A percentile compares a stretch with the other conserved stretches of the same genome.
Conservation (phyloP, 306 rosid species). For the Notholithocarpus densiflorus region DNA sequence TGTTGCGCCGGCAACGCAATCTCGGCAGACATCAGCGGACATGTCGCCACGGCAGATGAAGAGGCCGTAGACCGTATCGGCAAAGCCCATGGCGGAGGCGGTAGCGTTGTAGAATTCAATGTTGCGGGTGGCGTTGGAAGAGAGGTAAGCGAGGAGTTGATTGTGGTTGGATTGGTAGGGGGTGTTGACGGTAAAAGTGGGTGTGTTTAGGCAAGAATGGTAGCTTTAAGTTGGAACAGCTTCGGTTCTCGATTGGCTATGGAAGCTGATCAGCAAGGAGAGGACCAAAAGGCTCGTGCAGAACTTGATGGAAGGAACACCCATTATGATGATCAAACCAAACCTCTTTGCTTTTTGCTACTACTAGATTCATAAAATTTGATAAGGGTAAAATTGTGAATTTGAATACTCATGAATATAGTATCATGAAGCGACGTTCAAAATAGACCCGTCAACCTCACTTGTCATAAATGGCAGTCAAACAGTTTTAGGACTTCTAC, state of each 20-base stretch:
- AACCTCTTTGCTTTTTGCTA: neutral
- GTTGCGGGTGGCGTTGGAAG: constrained; percentile 29
- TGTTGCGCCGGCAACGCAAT: constrained; percentile 38
- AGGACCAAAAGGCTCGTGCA: neutral
- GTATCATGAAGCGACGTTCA: too few species aligned
- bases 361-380: neutral
- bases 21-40: constrained; percentile 35
- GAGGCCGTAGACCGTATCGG: constrained; percentile 31
- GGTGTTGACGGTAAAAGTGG: too few species aligned
- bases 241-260: neutral
- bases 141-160: neutral
- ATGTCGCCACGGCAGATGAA: constrained; percentile 46
- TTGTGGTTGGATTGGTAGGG: neutral
- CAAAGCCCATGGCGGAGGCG: neutral
- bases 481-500: too few species aligned
- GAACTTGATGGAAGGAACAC: neutral
- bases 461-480: too few species aligned
- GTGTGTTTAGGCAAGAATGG: too few species aligned
- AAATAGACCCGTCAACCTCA: too few species aligned
- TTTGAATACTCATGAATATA: too few species aligned
- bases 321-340: neutral
- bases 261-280: neutral
- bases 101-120: constrained; percentile 37
- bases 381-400: too few species aligned
- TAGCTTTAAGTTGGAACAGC: neutral